These are phyloP conservation scores for Fusarium secorum DNA, from an alignment of 2,329 filamentous ascomycete species.

Conservation along the genomic window DNA sequence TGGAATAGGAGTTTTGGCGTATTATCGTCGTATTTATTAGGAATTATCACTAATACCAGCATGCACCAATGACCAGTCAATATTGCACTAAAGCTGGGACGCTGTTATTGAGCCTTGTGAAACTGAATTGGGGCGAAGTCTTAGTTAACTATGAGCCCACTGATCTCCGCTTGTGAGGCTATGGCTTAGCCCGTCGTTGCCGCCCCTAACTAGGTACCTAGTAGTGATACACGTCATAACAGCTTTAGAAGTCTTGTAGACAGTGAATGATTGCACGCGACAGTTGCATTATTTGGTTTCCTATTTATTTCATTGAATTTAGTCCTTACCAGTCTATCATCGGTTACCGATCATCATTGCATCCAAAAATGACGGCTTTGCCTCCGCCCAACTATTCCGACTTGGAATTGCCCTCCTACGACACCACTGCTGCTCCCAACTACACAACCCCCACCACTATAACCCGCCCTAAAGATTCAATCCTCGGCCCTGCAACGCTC, in stretches of 20 bases:
- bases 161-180: background rate
- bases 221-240: conserved; percentile 29
- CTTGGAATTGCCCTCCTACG: conserved; percentile 38
- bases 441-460: conserved; percentile 1
- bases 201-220: too few species aligned
- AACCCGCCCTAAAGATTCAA: conserved; percentile 5
- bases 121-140: conserved; percentile 10
- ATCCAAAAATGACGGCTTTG: conserved; percentile 21
- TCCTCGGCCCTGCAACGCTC: conserved; percentile 45
- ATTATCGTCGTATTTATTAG: conserved; percentile 11
- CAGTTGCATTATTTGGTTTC: conserved; percentile 1
- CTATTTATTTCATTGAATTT: background rate
- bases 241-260: background rate
- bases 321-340: background rate
- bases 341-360: background rate
- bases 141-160: background rate
- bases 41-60: conserved; percentile 16
- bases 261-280: conserved; percentile 21
- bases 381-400: conserved; percentile 17
- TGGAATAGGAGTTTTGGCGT: conserved; percentile 28
- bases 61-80: background rate
- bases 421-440: conserved; percentile 15
- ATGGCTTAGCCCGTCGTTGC: background rate
- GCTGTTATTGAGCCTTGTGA: background rate
- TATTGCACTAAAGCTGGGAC: background rate